These are phyloP conservation scores for Candida corydali DNA, from an alignment of 805 yeast species.

Conservation along the genomic window DNA sequence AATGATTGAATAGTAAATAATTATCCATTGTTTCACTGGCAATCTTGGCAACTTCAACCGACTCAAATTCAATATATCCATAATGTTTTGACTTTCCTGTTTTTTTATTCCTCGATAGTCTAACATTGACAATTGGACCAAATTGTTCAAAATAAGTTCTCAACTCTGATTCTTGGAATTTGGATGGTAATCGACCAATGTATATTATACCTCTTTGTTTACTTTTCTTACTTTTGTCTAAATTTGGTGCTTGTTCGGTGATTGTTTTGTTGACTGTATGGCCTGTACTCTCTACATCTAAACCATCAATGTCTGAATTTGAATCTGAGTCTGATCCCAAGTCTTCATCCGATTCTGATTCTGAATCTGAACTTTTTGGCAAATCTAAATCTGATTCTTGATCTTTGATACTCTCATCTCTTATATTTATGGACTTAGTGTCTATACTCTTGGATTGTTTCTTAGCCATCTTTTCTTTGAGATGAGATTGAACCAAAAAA, in stretches of 20 bases:
- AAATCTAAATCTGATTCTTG: conserved; percentile 1
- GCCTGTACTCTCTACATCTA: conserved; percentile 8
- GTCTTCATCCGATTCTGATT: not conserved
- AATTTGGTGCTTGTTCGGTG: conserved; percentile 8
- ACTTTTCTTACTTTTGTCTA: conserved; percentile 9
- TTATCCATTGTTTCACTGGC: conserved; percentile 97
- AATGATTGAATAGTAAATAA: conserved; percentile 83
- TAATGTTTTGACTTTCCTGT: conserved; percentile 90
- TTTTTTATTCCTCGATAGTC: conserved; percentile 82
- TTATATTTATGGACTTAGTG: no score
- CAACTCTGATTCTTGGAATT: conserved; percentile 81
- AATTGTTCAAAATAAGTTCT: conserved; percentile 83
- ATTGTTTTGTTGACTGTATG: conserved; percentile 21
- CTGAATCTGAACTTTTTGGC: no score
- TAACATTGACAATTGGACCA: conserved; percentile 75
- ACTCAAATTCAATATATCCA: conserved; percentile 82
- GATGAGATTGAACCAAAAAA: no score
- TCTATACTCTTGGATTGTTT: no score
- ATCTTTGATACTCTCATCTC: no score
- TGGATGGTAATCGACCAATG: conserved; percentile 89
- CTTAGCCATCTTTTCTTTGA: no score
- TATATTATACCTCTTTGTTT: conserved; percentile 65
- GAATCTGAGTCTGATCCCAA: not conserved
- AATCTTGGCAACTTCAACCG: conserved; percentile 70
- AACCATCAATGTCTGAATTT: conserved; percentile 1